phyloP scores from a whole-genome alignment of 805 yeast species.

The Ogataea salicorniae region DNA sequence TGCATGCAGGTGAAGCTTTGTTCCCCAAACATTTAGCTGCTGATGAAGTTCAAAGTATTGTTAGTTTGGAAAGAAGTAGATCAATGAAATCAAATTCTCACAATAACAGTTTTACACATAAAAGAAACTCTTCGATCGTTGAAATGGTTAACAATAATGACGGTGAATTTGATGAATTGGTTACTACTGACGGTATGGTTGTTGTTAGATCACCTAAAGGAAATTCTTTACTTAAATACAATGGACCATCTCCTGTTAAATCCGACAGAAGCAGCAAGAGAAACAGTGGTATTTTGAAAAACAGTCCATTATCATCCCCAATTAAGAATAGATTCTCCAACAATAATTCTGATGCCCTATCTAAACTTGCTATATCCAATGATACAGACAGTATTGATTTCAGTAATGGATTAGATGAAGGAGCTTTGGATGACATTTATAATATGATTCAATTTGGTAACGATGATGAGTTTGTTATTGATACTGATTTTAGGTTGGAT shows the following conservation, averaged over 20 bases:
- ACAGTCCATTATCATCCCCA: slow-evolving; percentile 6
- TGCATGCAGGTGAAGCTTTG: slow-evolving; percentile 50
- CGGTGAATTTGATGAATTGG: slow-evolving; percentile 10
- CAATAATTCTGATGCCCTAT: neutral
- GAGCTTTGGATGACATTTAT: slow-evolving; percentile 26
- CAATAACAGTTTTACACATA: neutral
- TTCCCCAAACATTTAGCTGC: slow-evolving; percentile 67
- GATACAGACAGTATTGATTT: slow-evolving; percentile 1
- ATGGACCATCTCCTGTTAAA: neutral
- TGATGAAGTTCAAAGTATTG: slow-evolving; percentile 70
- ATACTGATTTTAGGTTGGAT: slow-evolving; percentile 24
- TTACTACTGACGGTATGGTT: slow-evolving; percentile 40
- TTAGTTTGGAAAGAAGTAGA: slow-evolving; percentile 61
- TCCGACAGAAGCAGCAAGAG: slow-evolving; percentile 3
- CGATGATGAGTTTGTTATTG: slow-evolving; percentile 16
- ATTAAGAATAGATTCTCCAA: neutral
- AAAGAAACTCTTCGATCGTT: slow-evolving; percentile 22
- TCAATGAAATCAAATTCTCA: slow-evolving; percentile 38
- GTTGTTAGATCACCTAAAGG: slow-evolving; percentile 31
- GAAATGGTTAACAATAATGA: slow-evolving; percentile 16
- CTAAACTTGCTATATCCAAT: no score
- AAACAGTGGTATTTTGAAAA: slow-evolving; percentile 8
- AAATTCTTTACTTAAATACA: neutral
- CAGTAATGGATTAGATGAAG: slow-evolving; percentile 7
- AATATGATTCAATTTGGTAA: slow-evolving; percentile 27